Conservation (phyloP, 768 basidiomycete species). For the Lyophyllum semitale region DNA sequence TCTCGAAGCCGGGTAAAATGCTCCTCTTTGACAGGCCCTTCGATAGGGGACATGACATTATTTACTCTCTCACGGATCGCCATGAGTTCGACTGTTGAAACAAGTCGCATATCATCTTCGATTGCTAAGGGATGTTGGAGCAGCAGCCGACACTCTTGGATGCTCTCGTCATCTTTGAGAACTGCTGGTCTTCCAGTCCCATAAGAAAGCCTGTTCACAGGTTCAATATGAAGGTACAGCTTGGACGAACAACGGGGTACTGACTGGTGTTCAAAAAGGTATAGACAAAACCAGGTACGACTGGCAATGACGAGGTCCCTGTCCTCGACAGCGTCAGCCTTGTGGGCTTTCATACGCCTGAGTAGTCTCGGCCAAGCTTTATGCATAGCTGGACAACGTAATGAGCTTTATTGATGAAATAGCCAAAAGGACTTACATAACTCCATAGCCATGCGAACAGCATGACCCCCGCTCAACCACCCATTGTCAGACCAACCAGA, state of each 20-base stretch:
- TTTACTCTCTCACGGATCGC: slow-evolving; percentile 85
- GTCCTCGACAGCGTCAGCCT: slow-evolving; percentile 61
- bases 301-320: slow-evolving; percentile 79
- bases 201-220: slow-evolving; percentile 75
- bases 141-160: slow-evolving; percentile 76
- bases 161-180: slow-evolving; percentile 90
- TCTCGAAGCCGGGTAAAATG: slow-evolving; percentile 72
- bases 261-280: slow-evolving; percentile 93
- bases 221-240: not conserved
- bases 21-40: slow-evolving; percentile 69
- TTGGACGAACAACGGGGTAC: slow-evolving; percentile 28
- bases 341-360: slow-evolving; percentile 74
- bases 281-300: slow-evolving; percentile 91
- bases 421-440: slow-evolving; percentile 55
- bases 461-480: slow-evolving; percentile 94
- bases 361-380: slow-evolving; percentile 86
- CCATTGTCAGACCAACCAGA: slow-evolving; percentile 95
- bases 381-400: slow-evolving; percentile 66
- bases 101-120: slow-evolving; percentile 92
- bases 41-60: slow-evolving; percentile 78
- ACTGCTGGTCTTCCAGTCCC: slow-evolving; percentile 94
- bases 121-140: slow-evolving; percentile 87
- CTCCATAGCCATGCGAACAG: slow-evolving; percentile 97
- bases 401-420: not conserved
- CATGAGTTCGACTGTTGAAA: slow-evolving; percentile 93